Conservation (phyloP, 225 moss, liverwort and hornwort genomes). For the Anthoceros angustus region DNA sequence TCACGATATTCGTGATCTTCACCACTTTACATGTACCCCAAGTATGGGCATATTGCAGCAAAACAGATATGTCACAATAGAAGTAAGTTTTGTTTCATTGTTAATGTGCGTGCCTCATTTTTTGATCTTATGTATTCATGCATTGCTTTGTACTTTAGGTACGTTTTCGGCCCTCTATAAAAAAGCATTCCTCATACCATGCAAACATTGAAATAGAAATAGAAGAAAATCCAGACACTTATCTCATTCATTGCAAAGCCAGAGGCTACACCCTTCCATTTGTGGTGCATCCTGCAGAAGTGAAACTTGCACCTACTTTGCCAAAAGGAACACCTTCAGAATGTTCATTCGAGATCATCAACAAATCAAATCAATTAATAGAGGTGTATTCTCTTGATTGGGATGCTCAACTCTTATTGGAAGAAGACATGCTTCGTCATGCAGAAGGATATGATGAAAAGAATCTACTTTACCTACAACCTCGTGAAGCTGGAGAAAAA, state of each 20-base stretch:
- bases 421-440: slow-evolving; percentile 38
- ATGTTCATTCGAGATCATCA: slow-evolving; percentile 23
- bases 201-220: slow-evolving; percentile 21
- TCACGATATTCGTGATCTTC: neutral
- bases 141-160: neutral
- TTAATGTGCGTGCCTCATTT: neutral
- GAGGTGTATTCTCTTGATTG: slow-evolving; percentile 79
- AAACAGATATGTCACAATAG: neutral
- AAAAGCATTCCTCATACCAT: slow-evolving; percentile 13
- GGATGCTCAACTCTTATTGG: slow-evolving; percentile 50
- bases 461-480: slow-evolving; percentile 33
- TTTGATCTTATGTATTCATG: neutral
- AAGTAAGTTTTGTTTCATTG: neutral
- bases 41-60: neutral
- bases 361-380: slow-evolving; percentile 42
- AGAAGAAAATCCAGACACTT: slow-evolving; percentile 15
- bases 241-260: slow-evolving; percentile 54
- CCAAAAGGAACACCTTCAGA: slow-evolving; percentile 19
- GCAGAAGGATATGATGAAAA: slow-evolving; percentile 42
- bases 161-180: neutral
- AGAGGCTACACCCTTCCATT: slow-evolving; percentile 17
- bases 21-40: neutral
- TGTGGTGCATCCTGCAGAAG: slow-evolving; percentile 16
- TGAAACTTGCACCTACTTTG: slow-evolving; percentile 23
- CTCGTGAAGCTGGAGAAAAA: slow-evolving; percentile 47